phyloP scores from a whole-genome alignment of 345 rosid genomes.

The Camelina neglecta region DNA sequence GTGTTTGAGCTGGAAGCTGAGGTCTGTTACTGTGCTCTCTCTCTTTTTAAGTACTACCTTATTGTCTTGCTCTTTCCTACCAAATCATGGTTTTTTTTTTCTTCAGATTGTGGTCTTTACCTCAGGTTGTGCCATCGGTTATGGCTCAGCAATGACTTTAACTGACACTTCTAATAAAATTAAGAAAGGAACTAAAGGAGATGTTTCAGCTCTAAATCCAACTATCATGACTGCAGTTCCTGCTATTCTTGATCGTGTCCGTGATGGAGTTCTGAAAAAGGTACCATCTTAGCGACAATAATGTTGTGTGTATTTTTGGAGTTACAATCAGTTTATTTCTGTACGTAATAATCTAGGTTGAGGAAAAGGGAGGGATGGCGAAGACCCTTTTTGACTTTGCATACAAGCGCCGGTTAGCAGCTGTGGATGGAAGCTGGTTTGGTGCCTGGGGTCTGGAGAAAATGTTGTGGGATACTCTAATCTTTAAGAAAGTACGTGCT shows the following conservation, averaged over 20 bases:
- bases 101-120: constrained; percentile 65
- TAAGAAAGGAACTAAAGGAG: constrained; percentile 91
- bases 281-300: constrained; percentile 39
- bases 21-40: constrained; percentile 48
- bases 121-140: constrained; percentile 83
- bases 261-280: constrained; percentile 85
- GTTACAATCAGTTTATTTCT: constrained; percentile 8
- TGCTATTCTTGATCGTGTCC: constrained; percentile 81
- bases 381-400: constrained; percentile 71
- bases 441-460: constrained; percentile 94
- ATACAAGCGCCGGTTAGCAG: constrained; percentile 70
- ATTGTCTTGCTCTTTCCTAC: constrained; percentile 31
- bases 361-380: constrained; percentile 73
- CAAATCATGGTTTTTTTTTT: constrained; percentile 36
- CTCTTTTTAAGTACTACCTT: constrained; percentile 9
- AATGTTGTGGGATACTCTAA: constrained; percentile 68
- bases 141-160: constrained; percentile 80
- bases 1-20: constrained; percentile 94
- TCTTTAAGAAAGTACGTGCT: constrained; percentile 67
- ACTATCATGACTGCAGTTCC: constrained; percentile 93
- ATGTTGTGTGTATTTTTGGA: constrained; percentile 12
- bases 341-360: constrained; percentile 55
- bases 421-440: constrained; percentile 88
- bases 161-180: constrained; percentile 85
- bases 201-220: constrained; percentile 76